Evolutionary conservation across 495 filamentous ascomycete species (phyloP).

Genomic region (Penicillium cosmopolitanum): DNA sequence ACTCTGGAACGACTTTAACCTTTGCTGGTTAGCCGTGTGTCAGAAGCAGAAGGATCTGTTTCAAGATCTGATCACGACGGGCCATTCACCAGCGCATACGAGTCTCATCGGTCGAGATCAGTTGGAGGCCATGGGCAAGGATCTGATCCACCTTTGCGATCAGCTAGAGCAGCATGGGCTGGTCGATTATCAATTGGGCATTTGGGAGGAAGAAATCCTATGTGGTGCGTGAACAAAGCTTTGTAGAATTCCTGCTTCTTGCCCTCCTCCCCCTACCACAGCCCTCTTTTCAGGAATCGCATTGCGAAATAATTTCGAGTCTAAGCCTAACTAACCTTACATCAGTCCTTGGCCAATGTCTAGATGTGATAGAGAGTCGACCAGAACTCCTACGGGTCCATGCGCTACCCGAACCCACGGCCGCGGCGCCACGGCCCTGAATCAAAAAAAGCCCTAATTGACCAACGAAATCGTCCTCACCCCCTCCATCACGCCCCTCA

Average conservation of each 20-base stretch:
- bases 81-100: conserved; percentile 61
- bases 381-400: conserved; percentile 36
- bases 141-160: conserved; percentile 82
- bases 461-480: neutral
- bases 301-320: neutral
- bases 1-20: conserved; percentile 94
- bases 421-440: conserved; percentile 32
- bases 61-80: conserved; percentile 58
- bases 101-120: conserved; percentile 68
- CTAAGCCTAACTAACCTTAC: conserved; percentile 9
- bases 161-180: conserved; percentile 83
- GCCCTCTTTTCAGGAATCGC: no score
- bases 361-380: conserved; percentile 56
- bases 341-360: conserved; percentile 66
- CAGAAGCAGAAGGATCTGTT: conserved; percentile 85
- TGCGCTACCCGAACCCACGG: conserved; percentile 23
- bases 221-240: conserved; percentile 30
- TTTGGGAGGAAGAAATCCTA: conserved; percentile 94
- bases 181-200: conserved; percentile 96
- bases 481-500: neutral
- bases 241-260: no score
- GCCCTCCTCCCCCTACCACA: no score
- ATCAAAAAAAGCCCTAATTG: conserved; percentile 12
- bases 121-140: conserved; percentile 78
- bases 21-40: conserved; percentile 86